A percentile compares a stretch with the other conserved stretches of the same genome.
Evolutionary conservation across 345 rosid genomes (phyloP).

Genomic region (Pseudoturritis turrita): DNA sequence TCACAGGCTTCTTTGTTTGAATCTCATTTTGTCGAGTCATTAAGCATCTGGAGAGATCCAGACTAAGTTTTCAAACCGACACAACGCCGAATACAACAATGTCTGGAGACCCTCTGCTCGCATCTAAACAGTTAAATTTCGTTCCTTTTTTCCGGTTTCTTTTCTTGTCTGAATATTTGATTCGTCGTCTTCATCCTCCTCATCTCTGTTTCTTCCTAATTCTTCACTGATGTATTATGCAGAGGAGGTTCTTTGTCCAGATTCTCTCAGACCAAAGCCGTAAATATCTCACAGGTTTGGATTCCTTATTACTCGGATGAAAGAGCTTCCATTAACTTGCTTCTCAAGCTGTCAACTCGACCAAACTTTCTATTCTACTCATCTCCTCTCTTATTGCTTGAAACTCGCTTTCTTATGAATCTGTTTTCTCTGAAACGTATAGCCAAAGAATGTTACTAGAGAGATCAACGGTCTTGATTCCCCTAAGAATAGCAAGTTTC

Average conservation of each 20-base stretch:
- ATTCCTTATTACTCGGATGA: background rate
- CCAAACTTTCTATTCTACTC: background rate
- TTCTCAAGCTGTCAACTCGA: conserved; percentile 17
- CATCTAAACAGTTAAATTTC: conserved; percentile 23
- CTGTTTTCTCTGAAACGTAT: conserved; percentile 7
- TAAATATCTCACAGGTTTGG: conserved; percentile 19
- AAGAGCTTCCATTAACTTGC: conserved; percentile 1
- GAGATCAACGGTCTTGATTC: conserved; percentile 14
- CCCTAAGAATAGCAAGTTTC: conserved; percentile 15
- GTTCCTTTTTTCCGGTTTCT: background rate
- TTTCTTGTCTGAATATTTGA: background rate
- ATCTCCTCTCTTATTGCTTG: background rate
- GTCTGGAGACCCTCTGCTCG: conserved; percentile 22
- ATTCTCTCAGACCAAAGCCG: conserved; percentile 13
- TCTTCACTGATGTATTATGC: conserved; percentile 1
- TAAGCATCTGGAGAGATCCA: conserved; percentile 12
- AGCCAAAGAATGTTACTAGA: conserved; percentile 15
- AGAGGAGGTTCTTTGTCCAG: conserved; percentile 24
- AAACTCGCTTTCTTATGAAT: conserved; percentile 9
- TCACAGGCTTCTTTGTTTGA: conserved; percentile 5
- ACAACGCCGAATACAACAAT: conserved; percentile 14
- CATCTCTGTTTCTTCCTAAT: background rate
- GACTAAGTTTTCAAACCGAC: conserved; percentile 12
- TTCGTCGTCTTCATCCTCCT: background rate
- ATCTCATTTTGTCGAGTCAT: conserved; percentile 10